Conservation (phyloP, 2,329 filamentous ascomycete species). For the Curvularia sp. region DNA sequence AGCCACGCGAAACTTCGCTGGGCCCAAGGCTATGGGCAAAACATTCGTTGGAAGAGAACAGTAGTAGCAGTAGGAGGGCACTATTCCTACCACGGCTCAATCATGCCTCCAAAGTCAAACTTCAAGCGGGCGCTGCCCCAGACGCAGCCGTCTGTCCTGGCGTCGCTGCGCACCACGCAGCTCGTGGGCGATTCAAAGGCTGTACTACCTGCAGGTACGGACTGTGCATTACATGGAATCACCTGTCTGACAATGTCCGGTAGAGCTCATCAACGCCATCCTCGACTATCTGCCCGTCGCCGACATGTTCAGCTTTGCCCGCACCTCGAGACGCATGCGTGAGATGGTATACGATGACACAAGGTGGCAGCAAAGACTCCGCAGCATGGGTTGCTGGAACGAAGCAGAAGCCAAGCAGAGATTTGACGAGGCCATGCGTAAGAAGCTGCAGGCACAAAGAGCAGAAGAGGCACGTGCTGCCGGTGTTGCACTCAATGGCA, state of each 20-base stretch:
- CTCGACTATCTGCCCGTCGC: slow-evolving; percentile 86
- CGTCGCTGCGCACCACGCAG: slow-evolving; percentile 78
- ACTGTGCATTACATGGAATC: background rate
- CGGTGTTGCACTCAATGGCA: slow-evolving; percentile 45
- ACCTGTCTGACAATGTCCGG: slow-evolving; percentile 5
- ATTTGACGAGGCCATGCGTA: slow-evolving; percentile 72
- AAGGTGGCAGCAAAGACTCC: slow-evolving; percentile 86
- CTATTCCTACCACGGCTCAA: background rate
- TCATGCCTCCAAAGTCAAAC: slow-evolving; percentile 56
- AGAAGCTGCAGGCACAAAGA: slow-evolving; percentile 64
- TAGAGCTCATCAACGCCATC: slow-evolving; percentile 86
- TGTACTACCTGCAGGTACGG: slow-evolving; percentile 77
- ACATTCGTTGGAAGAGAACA: background rate
- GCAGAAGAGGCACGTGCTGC: slow-evolving; percentile 51
- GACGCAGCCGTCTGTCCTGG: slow-evolving; percentile 63
- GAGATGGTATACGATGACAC: slow-evolving; percentile 99
- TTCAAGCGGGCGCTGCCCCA: slow-evolving; percentile 55
- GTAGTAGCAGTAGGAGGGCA: background rate
- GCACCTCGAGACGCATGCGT: slow-evolving; percentile 82
- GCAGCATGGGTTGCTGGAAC: slow-evolving; percentile 90
- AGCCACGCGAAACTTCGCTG: slow-evolving; percentile 10
- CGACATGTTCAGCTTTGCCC: slow-evolving; percentile 85
- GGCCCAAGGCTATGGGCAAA: slow-evolving; percentile 18
- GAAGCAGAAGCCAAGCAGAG: slow-evolving; percentile 82
- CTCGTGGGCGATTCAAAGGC: slow-evolving; percentile 81